Base-by-base conservation (phyloP, 2,329 filamentous ascomycete species). In the Colletotrichum sp. region DNA sequence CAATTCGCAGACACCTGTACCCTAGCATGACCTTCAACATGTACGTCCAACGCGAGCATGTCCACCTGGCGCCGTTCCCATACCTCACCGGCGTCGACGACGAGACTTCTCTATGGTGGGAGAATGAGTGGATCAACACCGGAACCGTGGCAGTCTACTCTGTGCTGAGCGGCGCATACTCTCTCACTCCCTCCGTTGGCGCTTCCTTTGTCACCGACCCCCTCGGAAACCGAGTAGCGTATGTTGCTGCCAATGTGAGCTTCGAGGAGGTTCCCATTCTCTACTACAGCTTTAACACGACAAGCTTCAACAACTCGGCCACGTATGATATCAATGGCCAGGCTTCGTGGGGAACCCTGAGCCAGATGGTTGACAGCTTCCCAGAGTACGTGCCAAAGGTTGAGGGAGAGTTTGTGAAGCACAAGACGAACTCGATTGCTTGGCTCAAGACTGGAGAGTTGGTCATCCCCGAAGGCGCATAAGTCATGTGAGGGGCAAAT, bases 1-100 rank as follows among this genome's bases (percentile, higher is more conserved):
- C 2, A 1, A 6, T 12, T 18, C 13, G 34, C 55, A 72, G 67
- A 24, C 63, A 72, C 26, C 36, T 55, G 2, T 61, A 55, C 28
- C 63, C 73, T 7, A 63, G 61, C 18, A 72, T 75, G 73, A 69
- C 73, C 13, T 72, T 75, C 43, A 61, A 67, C 34, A 72, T 72
- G 57, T 61, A 24, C n/a, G 69, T 61, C 5, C 73, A 75, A 32
- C 39, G 59, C n/a, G 73, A 75, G 32, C 12, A 60, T 2, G 24
- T 75, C 13, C 69, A 69, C 28, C 9, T 75, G 15, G 70, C 61
- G 2, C 16, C 69, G 5, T 72, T 61, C 36, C 64, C 73, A 21
- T 75, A 68, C 57, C 39, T 68, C 1, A 8, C 34, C 28, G 16
- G 26, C 7, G n/a, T n/a, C 15, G 68, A 61, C 36, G 72, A 68